Evolutionary conservation across 768 basidiomycete species (phyloP).

Genomic region (Mycena chlorophos): DNA sequence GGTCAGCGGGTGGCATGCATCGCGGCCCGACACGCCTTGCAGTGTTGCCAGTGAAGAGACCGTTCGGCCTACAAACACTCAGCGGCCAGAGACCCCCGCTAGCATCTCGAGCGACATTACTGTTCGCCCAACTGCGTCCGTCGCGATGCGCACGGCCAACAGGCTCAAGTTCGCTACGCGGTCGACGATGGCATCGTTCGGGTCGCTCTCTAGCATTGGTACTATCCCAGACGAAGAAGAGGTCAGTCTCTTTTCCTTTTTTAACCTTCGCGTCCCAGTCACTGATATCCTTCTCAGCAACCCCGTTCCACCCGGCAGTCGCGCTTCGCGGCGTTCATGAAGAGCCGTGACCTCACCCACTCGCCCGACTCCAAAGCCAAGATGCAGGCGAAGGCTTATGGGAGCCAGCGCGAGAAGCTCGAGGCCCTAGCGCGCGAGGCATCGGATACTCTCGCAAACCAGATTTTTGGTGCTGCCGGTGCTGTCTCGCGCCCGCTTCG

Average conservation of each 20-base stretch:
- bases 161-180: not conserved
- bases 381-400: not conserved
- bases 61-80: not conserved
- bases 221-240: conserved; percentile 12
- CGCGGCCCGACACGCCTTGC: not conserved
- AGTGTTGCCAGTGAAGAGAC: not conserved
- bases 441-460: not conserved
- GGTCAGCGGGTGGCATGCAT: not conserved
- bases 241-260: conserved; percentile 3
- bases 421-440: conserved; percentile 5
- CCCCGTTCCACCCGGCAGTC: conserved; percentile 14
- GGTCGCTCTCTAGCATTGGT: conserved; percentile 4
- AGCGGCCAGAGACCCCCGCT: not conserved
- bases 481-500: conserved; percentile 6
- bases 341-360: conserved; percentile 10
- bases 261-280: not conserved
- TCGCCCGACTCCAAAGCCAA: conserved; percentile 21
- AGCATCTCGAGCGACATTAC: conserved; percentile 1
- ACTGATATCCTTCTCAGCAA: conserved; percentile 2
- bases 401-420: not conserved
- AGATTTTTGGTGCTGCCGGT: not conserved
- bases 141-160: not conserved
- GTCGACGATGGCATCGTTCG: conserved; percentile 6
- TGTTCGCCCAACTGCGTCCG: not conserved
- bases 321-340: conserved; percentile 19